Base-by-base conservation (phyloP, 306 rosid genomes). In the Chamaecrista fasciculata region DNA sequence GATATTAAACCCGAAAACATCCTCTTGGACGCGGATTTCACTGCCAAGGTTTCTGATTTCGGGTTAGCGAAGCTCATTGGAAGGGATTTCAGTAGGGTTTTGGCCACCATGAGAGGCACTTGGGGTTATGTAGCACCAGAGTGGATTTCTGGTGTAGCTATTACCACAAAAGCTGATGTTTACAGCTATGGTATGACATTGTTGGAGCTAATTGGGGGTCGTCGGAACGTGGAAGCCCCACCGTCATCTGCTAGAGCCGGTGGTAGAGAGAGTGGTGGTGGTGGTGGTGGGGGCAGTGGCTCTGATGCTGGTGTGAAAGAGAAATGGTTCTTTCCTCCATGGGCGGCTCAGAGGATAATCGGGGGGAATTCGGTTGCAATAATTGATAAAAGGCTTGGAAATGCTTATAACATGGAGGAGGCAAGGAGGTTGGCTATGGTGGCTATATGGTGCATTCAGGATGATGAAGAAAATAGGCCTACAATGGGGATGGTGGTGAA, bases 371-470 rank as follows among this genome's bases (percentile, higher is more conserved):
- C 85, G 23, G 70, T 59, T 40, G 81, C 83, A 11, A 89, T 88
- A 52, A 14, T 91, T 23, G 97, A 91, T 62, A 78, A 69, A 33
- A 81, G 78, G 75, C 91, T 91, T 2, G 91, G 79, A 4, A 39
- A 67, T 44, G 81, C 55, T 2, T 86, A 78, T 39, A 72, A 82
- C 75, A 61, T 62, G 59, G 87, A 82, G 43, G 86, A 91, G 86
- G 86, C 79, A 14, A 48, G 66, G 76, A 90, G 93, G 49, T 82
- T 80, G 48, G 93, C 80, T 2, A 44, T 83, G 63, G 93, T 91
- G 31, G 97, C 96, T 5, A 91, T 91, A 50, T 91, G 97, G 97
- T 91, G 97, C 85, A 89, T 91, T 74, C 97, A 91, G 72, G 97
- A 91, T 53, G 85, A 89, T 1, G 97, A 91, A 63, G 79, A 71